Percentiles rank a stretch among this genome's conserved stretches.
These are phyloP conservation scores for Lactifluus rugatus DNA, from an alignment of 768 basidiomycete genomes.

Conservation along the genomic window DNA sequence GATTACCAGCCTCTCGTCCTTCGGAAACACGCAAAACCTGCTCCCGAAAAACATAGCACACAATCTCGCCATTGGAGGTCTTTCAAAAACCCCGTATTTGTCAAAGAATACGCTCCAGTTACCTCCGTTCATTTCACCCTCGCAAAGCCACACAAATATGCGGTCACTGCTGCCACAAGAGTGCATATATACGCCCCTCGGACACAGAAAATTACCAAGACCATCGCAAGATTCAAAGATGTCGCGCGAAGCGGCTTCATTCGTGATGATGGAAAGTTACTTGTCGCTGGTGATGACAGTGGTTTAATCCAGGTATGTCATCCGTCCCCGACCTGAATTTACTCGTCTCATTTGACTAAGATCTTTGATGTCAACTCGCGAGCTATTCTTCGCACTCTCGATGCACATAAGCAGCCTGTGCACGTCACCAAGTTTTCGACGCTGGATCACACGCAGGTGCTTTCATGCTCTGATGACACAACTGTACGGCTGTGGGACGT, in stretches of 20 bases:
- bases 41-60: constrained; percentile 48
- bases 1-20: constrained; percentile 75
- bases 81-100: constrained; percentile 84
- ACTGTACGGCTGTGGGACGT: constrained; percentile 94
- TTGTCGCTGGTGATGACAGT: constrained; percentile 91
- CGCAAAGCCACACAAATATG: constrained; percentile 84
- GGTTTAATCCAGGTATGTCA: constrained; percentile 65
- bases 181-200: constrained; percentile 94
- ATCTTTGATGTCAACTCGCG: constrained; percentile 87
- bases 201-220: constrained; percentile 94
- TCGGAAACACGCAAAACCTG: constrained; percentile 45
- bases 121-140: constrained; percentile 90
- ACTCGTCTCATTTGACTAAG: constrained; percentile 28
- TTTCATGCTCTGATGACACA: constrained; percentile 95
- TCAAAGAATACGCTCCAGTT: constrained; percentile 95
- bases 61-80: constrained; percentile 84
- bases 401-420: constrained; percentile 92
- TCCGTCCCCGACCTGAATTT: not conserved
- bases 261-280: constrained; percentile 85
- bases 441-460: constrained; percentile 67
- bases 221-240: constrained; percentile 94
- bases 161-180: constrained; percentile 87
- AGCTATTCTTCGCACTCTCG: constrained; percentile 86
- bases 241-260: constrained; percentile 85
- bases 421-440: constrained; percentile 91